phyloP scores from a whole-genome alignment of 495 filamentous ascomycete genomes.

The Astrothelium macrocarpum region DNA sequence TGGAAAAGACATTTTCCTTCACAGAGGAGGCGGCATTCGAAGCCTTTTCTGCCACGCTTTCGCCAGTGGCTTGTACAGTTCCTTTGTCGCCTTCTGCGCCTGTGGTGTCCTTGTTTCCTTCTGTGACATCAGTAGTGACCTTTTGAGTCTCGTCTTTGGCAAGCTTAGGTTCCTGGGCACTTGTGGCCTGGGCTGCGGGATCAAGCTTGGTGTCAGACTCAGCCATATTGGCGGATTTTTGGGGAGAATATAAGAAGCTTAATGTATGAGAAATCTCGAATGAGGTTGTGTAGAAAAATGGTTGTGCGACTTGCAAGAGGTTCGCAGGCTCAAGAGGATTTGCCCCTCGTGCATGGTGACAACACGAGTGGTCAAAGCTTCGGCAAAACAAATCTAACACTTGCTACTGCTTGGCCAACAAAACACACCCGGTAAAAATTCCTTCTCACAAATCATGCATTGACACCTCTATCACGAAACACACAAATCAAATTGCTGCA shows the following conservation, averaged over 20 bases:
- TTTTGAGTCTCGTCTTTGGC: conserved; percentile 13
- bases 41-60: conserved; percentile 37
- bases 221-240: conserved; percentile 1
- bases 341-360: background rate
- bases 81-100: background rate
- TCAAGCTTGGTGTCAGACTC: conserved; percentile 22
- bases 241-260: background rate
- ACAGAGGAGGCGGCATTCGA: conserved; percentile 43
- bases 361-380: background rate
- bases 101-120: background rate
- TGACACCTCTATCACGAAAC: background rate
- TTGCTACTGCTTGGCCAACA: background rate
- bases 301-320: background rate
- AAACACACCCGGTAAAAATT: background rate
- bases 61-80: background rate
- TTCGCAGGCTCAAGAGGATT: background rate
- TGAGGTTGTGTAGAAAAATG: background rate
- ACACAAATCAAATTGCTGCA: background rate
- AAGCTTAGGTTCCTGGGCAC: conserved; percentile 9
- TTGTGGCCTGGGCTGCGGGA: conserved; percentile 22
- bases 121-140: conserved; percentile 14
- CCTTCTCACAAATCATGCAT: background rate
- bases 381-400: background rate
- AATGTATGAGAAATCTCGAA: background rate
- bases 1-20: conserved; percentile 76